These are phyloP conservation scores for Arabidopsis lyrata DNA, from an alignment of 441 rosid species.

Conservation along the genomic window DNA sequence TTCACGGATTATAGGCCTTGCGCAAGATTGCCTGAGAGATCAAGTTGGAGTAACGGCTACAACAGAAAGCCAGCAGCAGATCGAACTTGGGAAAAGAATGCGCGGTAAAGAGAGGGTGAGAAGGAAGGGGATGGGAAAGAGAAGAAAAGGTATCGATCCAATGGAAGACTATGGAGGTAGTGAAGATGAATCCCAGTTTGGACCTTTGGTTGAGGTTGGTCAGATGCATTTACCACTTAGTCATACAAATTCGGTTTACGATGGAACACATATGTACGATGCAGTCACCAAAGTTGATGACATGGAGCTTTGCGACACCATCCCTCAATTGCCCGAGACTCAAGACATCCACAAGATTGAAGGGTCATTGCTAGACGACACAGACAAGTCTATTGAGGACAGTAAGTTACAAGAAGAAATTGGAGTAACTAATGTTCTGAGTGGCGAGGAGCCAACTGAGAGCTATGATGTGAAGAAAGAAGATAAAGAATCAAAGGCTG, in stretches of 20 bases:
- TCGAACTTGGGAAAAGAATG: conserved; percentile 73
- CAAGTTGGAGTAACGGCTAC: conserved; percentile 69
- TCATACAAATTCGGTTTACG: conserved; percentile 47
- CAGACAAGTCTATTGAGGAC: conserved; percentile 33
- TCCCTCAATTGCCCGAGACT: conserved; percentile 45
- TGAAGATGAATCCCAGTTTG: conserved; percentile 77
- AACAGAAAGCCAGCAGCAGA: conserved; percentile 49
- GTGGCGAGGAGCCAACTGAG: conserved; percentile 41
- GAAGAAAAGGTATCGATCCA: conserved; percentile 71
- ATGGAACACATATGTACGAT: conserved; percentile 50
- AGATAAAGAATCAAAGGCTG: conserved; percentile 50
- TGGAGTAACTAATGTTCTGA: conserved; percentile 39
- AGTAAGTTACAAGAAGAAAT: conserved; percentile 31
- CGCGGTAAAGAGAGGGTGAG: conserved; percentile 91
- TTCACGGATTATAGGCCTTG: conserved; percentile 76
- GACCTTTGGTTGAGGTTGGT: conserved; percentile 59
- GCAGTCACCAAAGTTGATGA: conserved; percentile 54
- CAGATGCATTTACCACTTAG: conserved; percentile 56
- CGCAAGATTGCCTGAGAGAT: conserved; percentile 92
- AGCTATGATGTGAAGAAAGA: conserved; percentile 49
- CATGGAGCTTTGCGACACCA: conserved; percentile 47
- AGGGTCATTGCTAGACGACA: conserved; percentile 40
- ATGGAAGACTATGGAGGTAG: conserved; percentile 75
- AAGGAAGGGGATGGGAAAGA: conserved; percentile 75
- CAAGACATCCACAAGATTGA: conserved; percentile 48